These are phyloP conservation scores for Acacia crassicarpa DNA, from an alignment of 306 rosid species.

Conservation along the genomic window DNA sequence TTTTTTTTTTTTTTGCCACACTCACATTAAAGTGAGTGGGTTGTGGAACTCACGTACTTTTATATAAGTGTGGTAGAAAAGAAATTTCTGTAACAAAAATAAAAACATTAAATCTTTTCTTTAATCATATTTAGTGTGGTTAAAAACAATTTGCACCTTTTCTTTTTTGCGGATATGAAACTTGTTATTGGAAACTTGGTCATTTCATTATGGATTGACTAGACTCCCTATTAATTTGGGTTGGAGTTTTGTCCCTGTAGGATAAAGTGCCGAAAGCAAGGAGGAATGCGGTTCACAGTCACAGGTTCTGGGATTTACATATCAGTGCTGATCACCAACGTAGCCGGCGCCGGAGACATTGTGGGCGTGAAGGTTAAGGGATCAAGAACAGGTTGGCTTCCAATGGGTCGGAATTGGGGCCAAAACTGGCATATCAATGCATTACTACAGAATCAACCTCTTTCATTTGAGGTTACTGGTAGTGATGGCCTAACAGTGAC, in stretches of 20 bases:
- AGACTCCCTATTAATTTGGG: slow-evolving; percentile 2
- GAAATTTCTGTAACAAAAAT: too few species aligned
- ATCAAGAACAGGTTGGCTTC: slow-evolving; percentile 94
- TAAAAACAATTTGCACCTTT: not conserved
- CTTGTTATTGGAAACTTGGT: not conserved
- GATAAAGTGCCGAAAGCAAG: slow-evolving; percentile 91
- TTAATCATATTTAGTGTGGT: not conserved
- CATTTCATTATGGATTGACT: not conserved
- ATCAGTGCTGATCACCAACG: slow-evolving; percentile 83
- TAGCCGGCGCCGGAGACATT: slow-evolving; percentile 87
- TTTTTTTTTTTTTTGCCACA: too few species aligned
- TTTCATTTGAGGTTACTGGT: slow-evolving; percentile 76
- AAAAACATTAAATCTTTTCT: not conserved
- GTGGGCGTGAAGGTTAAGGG: slow-evolving; percentile 78
- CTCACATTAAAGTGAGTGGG: too few species aligned
- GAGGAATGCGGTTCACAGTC: slow-evolving; percentile 71
- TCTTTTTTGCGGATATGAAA: not conserved
- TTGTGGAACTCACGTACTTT: too few species aligned
- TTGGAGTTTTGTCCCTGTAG: slow-evolving; percentile 36
- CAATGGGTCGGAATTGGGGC: slow-evolving; percentile 98
- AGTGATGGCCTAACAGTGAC: slow-evolving; percentile 72
- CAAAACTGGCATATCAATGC: slow-evolving; percentile 94
- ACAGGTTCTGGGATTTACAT: slow-evolving; percentile 76
- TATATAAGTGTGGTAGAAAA: too few species aligned
- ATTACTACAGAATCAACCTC: slow-evolving; percentile 79